phyloP scores from a whole-genome alignment of 129 eudicot species.

The carrot (Daucus carota) region DNA sequence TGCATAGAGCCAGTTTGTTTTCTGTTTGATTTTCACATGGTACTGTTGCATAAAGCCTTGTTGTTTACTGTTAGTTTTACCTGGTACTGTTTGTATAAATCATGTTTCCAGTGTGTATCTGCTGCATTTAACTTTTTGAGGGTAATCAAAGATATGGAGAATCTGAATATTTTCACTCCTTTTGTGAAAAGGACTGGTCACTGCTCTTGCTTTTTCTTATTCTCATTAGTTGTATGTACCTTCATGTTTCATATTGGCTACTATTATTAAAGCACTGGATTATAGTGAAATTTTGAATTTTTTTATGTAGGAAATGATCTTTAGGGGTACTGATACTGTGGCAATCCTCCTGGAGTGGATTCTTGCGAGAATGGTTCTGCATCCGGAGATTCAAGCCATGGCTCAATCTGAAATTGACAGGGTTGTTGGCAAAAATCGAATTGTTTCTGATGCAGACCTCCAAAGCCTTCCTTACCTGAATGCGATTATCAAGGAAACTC shows the following conservation, averaged over 20 bases:
- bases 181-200: background rate
- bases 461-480: constrained; percentile 64
- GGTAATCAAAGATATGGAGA: constrained; percentile 28
- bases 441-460: constrained; percentile 47
- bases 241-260: background rate
- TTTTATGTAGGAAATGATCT: constrained; percentile 79
- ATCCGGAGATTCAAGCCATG: constrained; percentile 77
- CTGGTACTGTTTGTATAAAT: constrained; percentile 10
- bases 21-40: background rate
- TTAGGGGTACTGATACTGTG: constrained; percentile 95
- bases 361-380: constrained; percentile 84
- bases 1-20: background rate
- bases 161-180: constrained; percentile 22
- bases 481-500: constrained; percentile 81
- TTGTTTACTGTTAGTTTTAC: background rate
- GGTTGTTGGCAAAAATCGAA: constrained; percentile 37
- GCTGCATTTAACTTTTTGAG: constrained; percentile 12
- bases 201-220: background rate
- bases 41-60: background rate
- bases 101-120: constrained; percentile 3
- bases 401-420: constrained; percentile 68
- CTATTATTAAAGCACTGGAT: background rate
- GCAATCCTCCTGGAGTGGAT: constrained; percentile 86
- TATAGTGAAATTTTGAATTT: too few relatives aligned
- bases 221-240: background rate